A percentile compares a stretch with the other conserved stretches of the same genome.
phyloP scores from a whole-genome alignment of 1,284 basidiomycete species.

The Laetiporus sulphureus region DNA sequence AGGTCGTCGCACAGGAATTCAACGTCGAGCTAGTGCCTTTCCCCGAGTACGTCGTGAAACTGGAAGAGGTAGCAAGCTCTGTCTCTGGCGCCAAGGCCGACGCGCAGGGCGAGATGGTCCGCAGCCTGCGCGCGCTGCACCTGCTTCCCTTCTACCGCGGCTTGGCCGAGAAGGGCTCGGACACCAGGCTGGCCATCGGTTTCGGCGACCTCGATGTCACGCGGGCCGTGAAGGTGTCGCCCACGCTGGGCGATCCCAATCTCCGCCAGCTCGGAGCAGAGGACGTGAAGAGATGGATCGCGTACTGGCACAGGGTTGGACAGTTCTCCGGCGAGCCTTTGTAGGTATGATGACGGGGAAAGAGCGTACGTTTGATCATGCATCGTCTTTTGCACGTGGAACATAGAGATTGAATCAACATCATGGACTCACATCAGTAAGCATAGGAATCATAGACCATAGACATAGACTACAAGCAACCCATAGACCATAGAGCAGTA shows the following conservation, averaged over 20 bases:
- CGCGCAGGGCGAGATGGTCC: too few species aligned
- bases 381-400: too few species aligned
- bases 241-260: background rate
- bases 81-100: background rate
- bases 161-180: background rate
- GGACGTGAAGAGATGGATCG: background rate
- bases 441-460: too few species aligned
- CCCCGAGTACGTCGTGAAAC: constrained; percentile 17
- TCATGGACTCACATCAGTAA: too few species aligned
- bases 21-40: constrained; percentile 17
- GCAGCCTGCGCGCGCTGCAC: background rate
- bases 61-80: background rate
- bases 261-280: background rate
- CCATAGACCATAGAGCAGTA: too few species aligned
- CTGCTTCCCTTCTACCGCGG: background rate
- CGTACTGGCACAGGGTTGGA: background rate
- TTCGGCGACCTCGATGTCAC: background rate
- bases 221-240: background rate
- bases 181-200: background rate
- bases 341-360: too few species aligned
- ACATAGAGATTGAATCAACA: too few species aligned
- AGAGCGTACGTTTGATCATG: too few species aligned
- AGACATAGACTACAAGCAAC: too few species aligned
- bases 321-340: too few species aligned
- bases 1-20: constrained; percentile 13